phyloP scores from a whole-genome alignment of 129 eudicot genomes.

The Ambrosia trifida region DNA sequence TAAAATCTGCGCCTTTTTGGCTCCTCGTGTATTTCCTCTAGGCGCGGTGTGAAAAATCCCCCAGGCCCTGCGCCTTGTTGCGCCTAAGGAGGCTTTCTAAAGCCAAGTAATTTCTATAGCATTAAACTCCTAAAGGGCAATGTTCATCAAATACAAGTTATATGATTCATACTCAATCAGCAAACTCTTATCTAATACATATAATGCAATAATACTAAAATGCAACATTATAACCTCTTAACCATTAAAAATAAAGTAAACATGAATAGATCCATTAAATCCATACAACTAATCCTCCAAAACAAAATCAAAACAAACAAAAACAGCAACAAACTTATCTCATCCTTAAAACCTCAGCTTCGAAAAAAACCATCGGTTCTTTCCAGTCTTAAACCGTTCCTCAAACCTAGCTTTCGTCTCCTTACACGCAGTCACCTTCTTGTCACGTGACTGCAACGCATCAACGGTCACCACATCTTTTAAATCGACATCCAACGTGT shows the following conservation, averaged over 20 bases:
- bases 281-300: not conserved
- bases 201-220: too few relatives aligned
- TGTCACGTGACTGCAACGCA: conserved; percentile 55
- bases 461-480: conserved; percentile 54
- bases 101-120: too few relatives aligned
- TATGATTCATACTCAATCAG: too few relatives aligned
- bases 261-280: not conserved
- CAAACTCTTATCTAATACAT: too few relatives aligned
- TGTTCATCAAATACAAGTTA: too few relatives aligned
- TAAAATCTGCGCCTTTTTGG: too few relatives aligned
- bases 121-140: too few relatives aligned
- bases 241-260: not conserved
- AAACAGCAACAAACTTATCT: conserved; percentile 23
- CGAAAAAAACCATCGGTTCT: conserved; percentile 79
- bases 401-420: conserved; percentile 56
- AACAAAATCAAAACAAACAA: conserved; percentile 3
- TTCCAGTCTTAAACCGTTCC: conserved; percentile 73
- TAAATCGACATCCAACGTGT: conserved; percentile 68
- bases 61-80: too few relatives aligned
- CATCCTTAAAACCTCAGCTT: conserved; percentile 62
- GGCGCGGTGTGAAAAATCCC: too few relatives aligned
- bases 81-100: too few relatives aligned
- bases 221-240: too few relatives aligned
- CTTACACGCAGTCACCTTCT: conserved; percentile 71
- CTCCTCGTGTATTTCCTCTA: too few relatives aligned